Conservation (phyloP, 176 grass and related monocot species). For the Urochloa ruziziensis region DNA sequence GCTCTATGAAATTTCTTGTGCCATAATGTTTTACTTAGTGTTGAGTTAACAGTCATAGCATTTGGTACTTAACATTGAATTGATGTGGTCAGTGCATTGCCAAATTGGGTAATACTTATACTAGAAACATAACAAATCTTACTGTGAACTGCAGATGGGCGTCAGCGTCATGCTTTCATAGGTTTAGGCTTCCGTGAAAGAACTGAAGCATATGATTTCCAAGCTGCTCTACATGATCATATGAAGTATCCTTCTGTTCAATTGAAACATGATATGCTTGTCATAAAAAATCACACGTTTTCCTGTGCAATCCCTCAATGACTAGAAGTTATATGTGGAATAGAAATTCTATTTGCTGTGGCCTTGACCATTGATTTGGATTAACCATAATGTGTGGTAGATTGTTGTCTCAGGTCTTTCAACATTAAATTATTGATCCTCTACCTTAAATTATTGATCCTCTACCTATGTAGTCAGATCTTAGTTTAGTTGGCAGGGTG, state of each 20-base stretch:
- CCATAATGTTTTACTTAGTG: slow-evolving; percentile 10
- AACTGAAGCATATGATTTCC: slow-evolving; percentile 97
- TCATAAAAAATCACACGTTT: neutral
- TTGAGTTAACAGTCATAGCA: slow-evolving; percentile 15
- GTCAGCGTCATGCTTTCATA: slow-evolving; percentile 90
- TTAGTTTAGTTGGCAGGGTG: neutral
- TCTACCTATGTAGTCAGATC: neutral
- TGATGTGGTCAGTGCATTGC: neutral
- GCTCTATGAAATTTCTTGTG: neutral
- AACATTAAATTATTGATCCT: neutral
- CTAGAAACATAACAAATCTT: slow-evolving; percentile 19
- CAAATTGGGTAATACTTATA: neutral
- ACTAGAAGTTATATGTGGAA: neutral
- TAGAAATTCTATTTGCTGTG: neutral
- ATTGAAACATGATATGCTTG: slow-evolving; percentile 10
- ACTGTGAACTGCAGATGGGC: slow-evolving; percentile 58
- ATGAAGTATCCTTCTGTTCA: slow-evolving; percentile 86
- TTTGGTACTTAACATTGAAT: slow-evolving; percentile 16
- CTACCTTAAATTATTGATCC: neutral
- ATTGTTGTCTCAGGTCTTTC: neutral
- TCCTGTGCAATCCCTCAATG: neutral
- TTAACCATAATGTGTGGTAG: neutral
- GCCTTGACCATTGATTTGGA: neutral
- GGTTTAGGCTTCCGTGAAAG: slow-evolving; percentile 99
- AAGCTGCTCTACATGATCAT: slow-evolving; percentile 97